Conservation (phyloP, 495 filamentous ascomycete genomes). For the Xeromyces bisporus region DNA sequence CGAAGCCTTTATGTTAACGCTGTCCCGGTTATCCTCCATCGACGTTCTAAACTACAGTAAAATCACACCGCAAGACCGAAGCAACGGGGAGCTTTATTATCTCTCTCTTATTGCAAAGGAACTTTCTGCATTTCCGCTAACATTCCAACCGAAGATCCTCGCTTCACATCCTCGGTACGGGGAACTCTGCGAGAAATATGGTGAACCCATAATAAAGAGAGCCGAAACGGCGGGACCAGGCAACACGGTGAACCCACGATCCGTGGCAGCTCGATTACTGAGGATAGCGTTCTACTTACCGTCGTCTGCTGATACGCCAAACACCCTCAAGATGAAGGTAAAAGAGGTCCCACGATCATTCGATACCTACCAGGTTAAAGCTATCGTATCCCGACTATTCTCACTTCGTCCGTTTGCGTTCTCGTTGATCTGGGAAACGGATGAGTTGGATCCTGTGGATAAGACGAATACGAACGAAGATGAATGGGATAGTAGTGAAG, state of each 20-base stretch:
- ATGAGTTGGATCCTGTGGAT: conserved; percentile 64
- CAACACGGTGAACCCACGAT: conserved; percentile 37
- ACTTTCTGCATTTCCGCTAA: conserved; percentile 41
- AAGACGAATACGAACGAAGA: conserved; percentile 37
- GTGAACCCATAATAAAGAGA: conserved; percentile 40
- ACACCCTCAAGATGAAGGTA: conserved; percentile 5
- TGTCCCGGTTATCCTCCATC: conserved; percentile 56
- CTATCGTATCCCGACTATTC: conserved; percentile 56
- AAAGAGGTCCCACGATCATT: conserved; percentile 57
- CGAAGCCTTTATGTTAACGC: conserved; percentile 70
- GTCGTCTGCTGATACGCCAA: conserved; percentile 2
- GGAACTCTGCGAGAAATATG: conserved; percentile 57
- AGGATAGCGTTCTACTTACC: conserved; percentile 41
- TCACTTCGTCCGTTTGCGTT: conserved; percentile 43
- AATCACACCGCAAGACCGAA: conserved; percentile 54
- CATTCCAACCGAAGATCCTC: conserved; percentile 35
- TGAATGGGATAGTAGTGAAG: conserved; percentile 40
- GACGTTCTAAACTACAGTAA: conserved; percentile 60
- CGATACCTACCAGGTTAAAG: conserved; percentile 67
- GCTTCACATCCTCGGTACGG: conserved; percentile 48
- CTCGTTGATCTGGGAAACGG: conserved; percentile 61
- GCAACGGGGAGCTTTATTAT: conserved; percentile 86
- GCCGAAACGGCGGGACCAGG: conserved; percentile 7
- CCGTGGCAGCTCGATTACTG: conserved; percentile 58
- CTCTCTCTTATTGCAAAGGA: conserved; percentile 62